A percentile compares a stretch with the other conserved stretches of the same genome.
phyloP scores from a whole-genome alignment of 176 grass and related monocot species.

The Aegilops tauschii region DNA sequence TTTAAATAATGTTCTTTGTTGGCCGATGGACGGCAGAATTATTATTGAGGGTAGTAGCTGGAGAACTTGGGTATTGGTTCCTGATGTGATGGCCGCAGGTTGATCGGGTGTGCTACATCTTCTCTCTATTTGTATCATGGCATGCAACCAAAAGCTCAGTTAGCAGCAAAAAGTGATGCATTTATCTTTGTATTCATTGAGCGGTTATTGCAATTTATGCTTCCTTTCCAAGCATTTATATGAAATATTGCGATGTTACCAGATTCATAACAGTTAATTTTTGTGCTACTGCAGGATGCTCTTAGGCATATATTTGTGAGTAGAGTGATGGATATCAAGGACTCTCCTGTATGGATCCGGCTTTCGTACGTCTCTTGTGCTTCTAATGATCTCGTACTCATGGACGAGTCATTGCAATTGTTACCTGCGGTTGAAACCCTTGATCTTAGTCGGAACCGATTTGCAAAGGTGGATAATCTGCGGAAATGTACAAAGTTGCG shows the following conservation, averaged over 20 bases:
- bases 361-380: conserved; percentile 86
- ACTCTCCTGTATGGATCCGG: conserved; percentile 77
- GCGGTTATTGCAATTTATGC: not conserved
- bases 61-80: conserved; percentile 22
- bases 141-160: conserved; percentile 18
- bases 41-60: not conserved
- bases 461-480: conserved; percentile 91
- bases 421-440: conserved; percentile 77
- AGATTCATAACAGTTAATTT: conserved; percentile 21
- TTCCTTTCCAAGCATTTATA: conserved; percentile 8
- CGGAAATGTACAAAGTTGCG: conserved; percentile 71
- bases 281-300: conserved; percentile 62
- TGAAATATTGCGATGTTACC: not conserved
- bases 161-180: conserved; percentile 11
- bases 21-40: not conserved
- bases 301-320: conserved; percentile 92
- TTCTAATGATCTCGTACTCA: conserved; percentile 81
- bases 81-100: not conserved
- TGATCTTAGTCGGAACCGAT: conserved; percentile 83
- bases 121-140: not conserved
- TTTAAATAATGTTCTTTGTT: not conserved
- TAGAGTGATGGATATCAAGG: conserved; percentile 91
- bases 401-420: conserved; percentile 95
- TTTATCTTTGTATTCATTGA: not conserved
- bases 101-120: conserved; percentile 3